These are phyloP conservation scores for Thalassiosira exigua DNA, from an alignment of 352 stramenopile species.

Conservation along the genomic window DNA sequence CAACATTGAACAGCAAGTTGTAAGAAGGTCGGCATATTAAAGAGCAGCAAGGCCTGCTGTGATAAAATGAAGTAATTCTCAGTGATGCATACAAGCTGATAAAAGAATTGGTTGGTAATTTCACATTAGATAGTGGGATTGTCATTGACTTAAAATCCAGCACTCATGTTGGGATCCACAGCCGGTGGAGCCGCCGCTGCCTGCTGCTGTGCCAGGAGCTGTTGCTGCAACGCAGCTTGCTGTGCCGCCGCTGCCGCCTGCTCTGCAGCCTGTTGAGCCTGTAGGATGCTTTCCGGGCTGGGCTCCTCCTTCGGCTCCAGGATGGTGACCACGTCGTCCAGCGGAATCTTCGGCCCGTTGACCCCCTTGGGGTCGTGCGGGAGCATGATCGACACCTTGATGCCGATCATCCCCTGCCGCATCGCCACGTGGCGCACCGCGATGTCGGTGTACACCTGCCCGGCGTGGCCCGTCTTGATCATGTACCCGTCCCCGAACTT, in stretches of 20 bases:
- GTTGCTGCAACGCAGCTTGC: slow-evolving; percentile 37
- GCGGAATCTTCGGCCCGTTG: slow-evolving; percentile 95
- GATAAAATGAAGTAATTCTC: too few relatives aligned
- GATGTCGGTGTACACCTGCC: slow-evolving; percentile 97
- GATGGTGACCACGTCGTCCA: slow-evolving; percentile 99
- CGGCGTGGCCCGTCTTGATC: slow-evolving; percentile 99
- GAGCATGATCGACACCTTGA: slow-evolving; percentile 99
- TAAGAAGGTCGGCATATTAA: too few relatives aligned
- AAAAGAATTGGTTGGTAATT: too few relatives aligned
- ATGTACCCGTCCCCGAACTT: slow-evolving; percentile 99
- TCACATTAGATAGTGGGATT: too few relatives aligned
- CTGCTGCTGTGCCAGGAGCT: slow-evolving; percentile 27
- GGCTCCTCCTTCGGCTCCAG: slow-evolving; percentile 97
- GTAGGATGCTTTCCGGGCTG: slow-evolving; percentile 67
- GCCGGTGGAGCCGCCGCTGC: slow-evolving; percentile 23
- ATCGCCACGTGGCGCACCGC: slow-evolving; percentile 99
- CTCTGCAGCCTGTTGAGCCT: slow-evolving; percentile 61
- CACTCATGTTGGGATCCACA: slow-evolving; percentile 39
- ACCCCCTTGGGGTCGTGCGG: slow-evolving; percentile 97
- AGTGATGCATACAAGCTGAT: too few relatives aligned
- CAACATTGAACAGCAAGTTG: background rate
- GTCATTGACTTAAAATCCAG: slow-evolving; percentile 75
- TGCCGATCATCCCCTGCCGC: slow-evolving; percentile 98
- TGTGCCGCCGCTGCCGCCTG: slow-evolving; percentile 37
- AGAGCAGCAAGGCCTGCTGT: too few relatives aligned